Base-by-base conservation (phyloP, 441 rosid species). In the Eutrema salsugineum region DNA sequence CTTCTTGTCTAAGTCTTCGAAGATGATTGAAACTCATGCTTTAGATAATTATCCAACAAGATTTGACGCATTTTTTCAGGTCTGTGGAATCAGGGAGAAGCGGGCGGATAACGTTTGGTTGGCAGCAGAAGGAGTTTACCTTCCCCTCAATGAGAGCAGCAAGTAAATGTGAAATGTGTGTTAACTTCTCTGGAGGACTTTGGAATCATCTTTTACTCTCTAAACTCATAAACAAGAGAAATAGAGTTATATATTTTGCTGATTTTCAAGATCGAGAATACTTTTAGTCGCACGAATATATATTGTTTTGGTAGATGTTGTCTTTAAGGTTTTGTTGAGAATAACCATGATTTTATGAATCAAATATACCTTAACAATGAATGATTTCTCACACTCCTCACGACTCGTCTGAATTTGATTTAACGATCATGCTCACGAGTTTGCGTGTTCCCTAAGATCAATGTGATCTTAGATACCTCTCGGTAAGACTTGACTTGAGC, bases 81-180 rank as follows among this genome's bases (percentile, higher is more conserved):
- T 93, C n/a, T 93, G 99, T 36, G 94, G 91, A 32, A 58, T 93
- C 46, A 68, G 88, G 10, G 98, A 95, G 77, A 93, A 95, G 84
- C 87, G 87, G 6, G 84, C 97, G 0, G 99, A 93, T 76, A 95
- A 88, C 11, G 68, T 95, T 42, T 95, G 99, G 99, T 75, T 93
- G 81, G 99, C 98, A 44, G 94, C 97, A 11, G 98, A 95, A 82
- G 99, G 99, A 5, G 91, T 87, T 19, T 93, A 88, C 82, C 95
- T 95, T 72, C 99, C 98, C 0, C 75, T 93, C 55, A 75, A 83
- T 0, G 88, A 73, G 70, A 85, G 74, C 48, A 75, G 74, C 65
- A 75, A 75, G 70, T 68, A 68, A 75, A 75, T 10, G 20, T 54
- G 64, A 68, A 54, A 59, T 38, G 27, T 65, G 35, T 5, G 14